phyloP scores from a whole-genome alignment of 2,329 filamentous ascomycete species.

The Xylariaceae sp. region DNA sequence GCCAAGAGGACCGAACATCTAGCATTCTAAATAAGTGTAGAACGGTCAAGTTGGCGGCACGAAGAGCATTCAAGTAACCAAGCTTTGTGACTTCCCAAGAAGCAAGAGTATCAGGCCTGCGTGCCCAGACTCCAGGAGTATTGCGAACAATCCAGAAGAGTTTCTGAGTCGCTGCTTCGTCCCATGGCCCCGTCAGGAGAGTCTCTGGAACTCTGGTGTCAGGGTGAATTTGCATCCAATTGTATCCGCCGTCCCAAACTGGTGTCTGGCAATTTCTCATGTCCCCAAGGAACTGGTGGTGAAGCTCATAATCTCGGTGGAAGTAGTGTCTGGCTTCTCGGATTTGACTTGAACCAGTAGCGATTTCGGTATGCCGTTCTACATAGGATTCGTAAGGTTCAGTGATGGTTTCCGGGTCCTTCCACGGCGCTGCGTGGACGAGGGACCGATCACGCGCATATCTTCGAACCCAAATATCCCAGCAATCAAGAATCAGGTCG shows the following conservation, averaged over 20 bases:
- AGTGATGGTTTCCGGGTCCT: conserved; percentile 7
- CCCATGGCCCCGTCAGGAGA: conserved; percentile 43
- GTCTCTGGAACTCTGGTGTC: conserved; percentile 38
- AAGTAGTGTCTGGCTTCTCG: conserved; percentile 22
- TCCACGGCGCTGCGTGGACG: conserved; percentile 32
- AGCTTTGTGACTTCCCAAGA: conserved; percentile 43
- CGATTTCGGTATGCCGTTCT: conserved; percentile 11
- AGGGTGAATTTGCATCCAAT: conserved; percentile 38
- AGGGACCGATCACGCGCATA: conserved; percentile 36
- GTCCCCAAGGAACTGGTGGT: neutral
- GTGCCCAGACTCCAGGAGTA: conserved; percentile 26
- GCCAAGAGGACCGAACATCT: conserved; percentile 17
- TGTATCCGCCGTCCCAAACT: neutral
- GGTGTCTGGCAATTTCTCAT: neutral
- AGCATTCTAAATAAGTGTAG: conserved; percentile 18
- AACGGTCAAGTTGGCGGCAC: conserved; percentile 14
- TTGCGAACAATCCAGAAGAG: conserved; percentile 46
- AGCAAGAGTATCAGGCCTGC: too few relatives aligned
- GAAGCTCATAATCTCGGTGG: conserved; percentile 21
- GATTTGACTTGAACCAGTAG: conserved; percentile 1
- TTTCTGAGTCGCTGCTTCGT: conserved; percentile 37
- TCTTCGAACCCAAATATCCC: conserved; percentile 45
- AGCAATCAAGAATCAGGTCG: conserved; percentile 46
- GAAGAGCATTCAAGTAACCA: conserved; percentile 36
- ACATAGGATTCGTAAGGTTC: too few relatives aligned